A percentile compares a stretch with the other conserved stretches of the same genome.
Evolutionary conservation across 2,329 filamentous ascomycete genomes (phyloP).

Genomic region (Fusarium odoratissimum): DNA sequence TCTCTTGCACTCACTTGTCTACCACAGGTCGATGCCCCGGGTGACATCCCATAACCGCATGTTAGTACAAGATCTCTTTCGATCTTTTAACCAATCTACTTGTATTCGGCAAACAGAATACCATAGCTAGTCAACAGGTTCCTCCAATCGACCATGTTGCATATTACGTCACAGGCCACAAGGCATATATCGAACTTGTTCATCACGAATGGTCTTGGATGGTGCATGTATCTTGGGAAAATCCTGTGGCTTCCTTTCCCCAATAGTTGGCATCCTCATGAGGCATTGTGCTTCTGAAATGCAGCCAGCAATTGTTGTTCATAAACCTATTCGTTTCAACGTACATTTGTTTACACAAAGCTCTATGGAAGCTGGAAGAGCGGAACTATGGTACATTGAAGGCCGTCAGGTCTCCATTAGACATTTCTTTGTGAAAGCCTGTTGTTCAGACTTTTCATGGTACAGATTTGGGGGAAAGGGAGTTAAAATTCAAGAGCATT

Average conservation of each 20-base stretch:
- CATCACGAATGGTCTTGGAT: not conserved
- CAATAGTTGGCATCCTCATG: not conserved
- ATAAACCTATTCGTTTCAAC: constrained; percentile 49
- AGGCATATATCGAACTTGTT: not conserved
- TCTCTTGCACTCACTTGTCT: not conserved
- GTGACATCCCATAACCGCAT: not conserved
- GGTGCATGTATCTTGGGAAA: not conserved
- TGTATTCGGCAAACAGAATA: not conserved
- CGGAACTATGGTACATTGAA: constrained; percentile 57
- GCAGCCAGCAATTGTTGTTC: constrained; percentile 49
- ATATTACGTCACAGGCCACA: not conserved
- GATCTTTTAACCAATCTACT: not conserved
- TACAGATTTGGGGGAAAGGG: constrained; percentile 22
- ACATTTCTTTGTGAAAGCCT: constrained; percentile 33
- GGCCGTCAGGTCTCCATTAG: constrained; percentile 46
- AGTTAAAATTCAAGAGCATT: constrained; percentile 32
- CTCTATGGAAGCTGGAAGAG: constrained; percentile 54
- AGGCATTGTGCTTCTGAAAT: constrained; percentile 47
- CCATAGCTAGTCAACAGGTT: not conserved
- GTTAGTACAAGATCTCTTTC: not conserved
- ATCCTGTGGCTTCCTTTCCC: not conserved
- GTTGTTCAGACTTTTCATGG: constrained; percentile 19
- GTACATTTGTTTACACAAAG: constrained; percentile 57
- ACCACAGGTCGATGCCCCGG: not conserved
- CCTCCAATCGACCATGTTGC: not conserved